A percentile compares a stretch with the other conserved stretches of the same genome.
phyloP scores from a whole-genome alignment of 495 filamentous ascomycete species.

The Ramalina intermedia region DNA sequence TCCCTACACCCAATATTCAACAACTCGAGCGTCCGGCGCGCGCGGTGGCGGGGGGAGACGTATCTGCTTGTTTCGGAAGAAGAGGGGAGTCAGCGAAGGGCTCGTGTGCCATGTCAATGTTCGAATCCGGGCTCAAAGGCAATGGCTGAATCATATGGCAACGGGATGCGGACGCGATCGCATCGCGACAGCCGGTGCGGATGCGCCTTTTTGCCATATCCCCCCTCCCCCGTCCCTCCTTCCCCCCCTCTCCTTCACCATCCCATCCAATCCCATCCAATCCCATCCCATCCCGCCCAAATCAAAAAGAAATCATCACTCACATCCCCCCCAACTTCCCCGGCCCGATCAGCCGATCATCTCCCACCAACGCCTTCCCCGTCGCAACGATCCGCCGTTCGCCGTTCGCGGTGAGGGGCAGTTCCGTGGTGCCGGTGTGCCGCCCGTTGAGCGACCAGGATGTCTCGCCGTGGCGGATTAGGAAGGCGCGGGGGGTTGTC shows the following conservation, averaged over 20 bases:
- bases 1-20: conserved; percentile 46
- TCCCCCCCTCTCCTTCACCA: background rate
- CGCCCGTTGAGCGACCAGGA: conserved; percentile 92
- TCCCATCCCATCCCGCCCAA: no score
- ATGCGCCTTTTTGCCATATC: no score
- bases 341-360: conserved; percentile 76
- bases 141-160: no score
- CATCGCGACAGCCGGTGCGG: no score
- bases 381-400: conserved; percentile 74
- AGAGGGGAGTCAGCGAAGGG: background rate
- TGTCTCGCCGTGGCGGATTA: conserved; percentile 88
- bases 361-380: conserved; percentile 66
- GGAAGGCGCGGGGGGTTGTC: conserved; percentile 70
- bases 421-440: conserved; percentile 78
- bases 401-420: conserved; percentile 73
- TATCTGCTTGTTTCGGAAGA: conserved; percentile 38
- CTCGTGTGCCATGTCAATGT: background rate
- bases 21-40: conserved; percentile 75
- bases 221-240: no score
- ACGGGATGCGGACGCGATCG: no score
- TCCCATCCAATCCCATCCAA: no score
- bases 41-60: conserved; percentile 76
- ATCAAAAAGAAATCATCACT: conserved; percentile 4
- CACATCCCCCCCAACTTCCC: conserved; percentile 64
- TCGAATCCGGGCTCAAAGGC: no score